These are phyloP conservation scores for Ascosphaera pollenicola DNA, from an alignment of 2,329 filamentous ascomycete genomes.

Conservation along the genomic window DNA sequence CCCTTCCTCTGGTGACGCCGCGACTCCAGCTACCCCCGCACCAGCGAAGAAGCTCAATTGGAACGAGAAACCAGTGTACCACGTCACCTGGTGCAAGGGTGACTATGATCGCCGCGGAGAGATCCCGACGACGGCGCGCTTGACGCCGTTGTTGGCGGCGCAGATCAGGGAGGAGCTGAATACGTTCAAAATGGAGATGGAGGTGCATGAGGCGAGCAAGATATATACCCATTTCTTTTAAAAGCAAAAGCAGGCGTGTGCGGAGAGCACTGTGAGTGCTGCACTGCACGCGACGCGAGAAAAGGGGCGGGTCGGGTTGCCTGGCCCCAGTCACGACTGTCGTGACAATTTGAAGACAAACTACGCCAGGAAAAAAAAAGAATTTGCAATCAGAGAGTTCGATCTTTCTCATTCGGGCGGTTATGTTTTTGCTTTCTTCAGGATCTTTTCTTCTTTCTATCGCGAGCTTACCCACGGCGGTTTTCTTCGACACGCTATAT, in stretches of 20 bases:
- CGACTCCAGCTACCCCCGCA: too few species aligned
- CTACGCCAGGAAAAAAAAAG: neutral
- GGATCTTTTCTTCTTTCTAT: too few species aligned
- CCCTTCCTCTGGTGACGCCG: too few species aligned
- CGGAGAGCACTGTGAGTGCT: conserved; percentile 6
- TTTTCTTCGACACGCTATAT: too few species aligned
- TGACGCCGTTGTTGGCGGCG: conserved; percentile 91
- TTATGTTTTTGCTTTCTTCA: too few species aligned
- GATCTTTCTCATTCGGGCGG: conserved; percentile 3
- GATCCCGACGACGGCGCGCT: conserved; percentile 89
- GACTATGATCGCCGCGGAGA: conserved; percentile 95
- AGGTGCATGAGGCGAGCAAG: conserved; percentile 96
- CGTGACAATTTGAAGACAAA: neutral
- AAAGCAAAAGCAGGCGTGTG: too few species aligned
- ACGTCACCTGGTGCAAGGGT: conserved; percentile 87
- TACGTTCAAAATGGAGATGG: conserved; percentile 99
- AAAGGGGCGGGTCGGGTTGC: conserved; percentile 1
- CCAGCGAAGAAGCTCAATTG: too few species aligned
- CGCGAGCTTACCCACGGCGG: too few species aligned
- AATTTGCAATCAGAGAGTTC: neutral
- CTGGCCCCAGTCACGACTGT: conserved; percentile 1
- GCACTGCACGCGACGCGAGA: conserved; percentile 5
- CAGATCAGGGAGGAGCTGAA: conserved; percentile 99
- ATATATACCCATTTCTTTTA: conserved; percentile 99
- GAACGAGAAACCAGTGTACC: conserved; percentile 49